Base-by-base conservation (phyloP, 2,329 filamentous ascomycete species). In the Colletotrichum brevisporum region DNA sequence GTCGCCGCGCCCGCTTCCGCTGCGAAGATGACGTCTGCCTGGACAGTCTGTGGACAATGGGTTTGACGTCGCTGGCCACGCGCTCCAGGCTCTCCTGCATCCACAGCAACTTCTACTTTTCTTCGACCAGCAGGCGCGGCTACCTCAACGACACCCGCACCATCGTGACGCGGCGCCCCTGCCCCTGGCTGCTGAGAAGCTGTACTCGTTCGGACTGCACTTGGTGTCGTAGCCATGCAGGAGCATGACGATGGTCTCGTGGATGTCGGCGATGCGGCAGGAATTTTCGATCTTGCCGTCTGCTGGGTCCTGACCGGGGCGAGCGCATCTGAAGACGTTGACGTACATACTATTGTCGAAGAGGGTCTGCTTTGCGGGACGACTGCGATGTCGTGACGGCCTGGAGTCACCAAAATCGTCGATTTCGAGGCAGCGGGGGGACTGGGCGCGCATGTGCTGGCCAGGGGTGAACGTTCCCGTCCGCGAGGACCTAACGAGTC, bases 121-220 rank as follows among this genome's bases (percentile, higher is more conserved):
- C 89, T 73, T 88, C 87, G 0, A 85, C 84, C 13, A 94, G 77
- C 2, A 94, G 81, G 57, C 88, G 84, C 0, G 92, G 92, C 21
- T 86, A 83, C 0, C 91, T 84, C 2, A 92, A 82, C 0, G 93
- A 82, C 2, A 91, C 91, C 9, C 92, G 84, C 0, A 92, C 91
- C 72, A 94, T 93, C 1, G 89, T 87, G 18, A 94, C 75, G 2
- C 91, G 84, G 75, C 94, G 92, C 6, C 88, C 88, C 76, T 94
- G 92, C 21, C 21, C 21, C 21, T 24, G 21, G 21, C 21, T 24
- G 0, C 92, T 92, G 6, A 90, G 92, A 4, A 94, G 77, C 21
- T 88, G 83, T 0, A 88, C 8, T 90, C 91, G 63, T 90, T 89
- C 18, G 90, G 88, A 6, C 92, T 83, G 8, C 88, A 78, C 41